Evolutionary conservation across 805 yeast species (phyloP), one percentile per base, ranked within the genome.

Genomic region (Ogataea henricii): DNA sequence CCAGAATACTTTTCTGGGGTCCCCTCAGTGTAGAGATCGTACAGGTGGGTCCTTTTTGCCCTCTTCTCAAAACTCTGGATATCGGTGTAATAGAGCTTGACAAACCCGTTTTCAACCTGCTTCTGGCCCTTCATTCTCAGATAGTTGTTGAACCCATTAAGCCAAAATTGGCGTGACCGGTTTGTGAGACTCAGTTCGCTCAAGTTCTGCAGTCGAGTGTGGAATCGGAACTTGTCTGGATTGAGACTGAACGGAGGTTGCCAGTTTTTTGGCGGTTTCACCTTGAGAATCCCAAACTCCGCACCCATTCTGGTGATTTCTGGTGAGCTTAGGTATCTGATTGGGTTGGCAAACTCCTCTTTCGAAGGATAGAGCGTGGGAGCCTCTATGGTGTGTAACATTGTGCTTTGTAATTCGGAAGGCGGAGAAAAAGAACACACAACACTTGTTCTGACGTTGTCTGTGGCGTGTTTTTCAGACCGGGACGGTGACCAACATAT

Each of bases 121-220:
- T 44, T 45, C 40, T 50, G 46, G 4, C 60, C 62, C 43, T 71
- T 68, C 79, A 80, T 78, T 55, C 70, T 70, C 54, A 77, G 62
- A 57, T 70, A 86, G 48, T 87, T 77, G 49, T 78, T 76, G 48
- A 86, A 65, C 52, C 84, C 89, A 46, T 77, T 81, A 38, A 70
- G 68, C 66, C 86, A 87, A 55, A 81, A 81, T 49, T 75, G 68
- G 40, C 91, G 69, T 27, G 85, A 78, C 52, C 95, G 70, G 48
- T 83, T 83, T 6, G 76, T 62, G 14, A 87, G 62, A 21, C 84
- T 82, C 58, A 87, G 67, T 60, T 85, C 89, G 56, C 79, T 77
- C 45, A 87, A 59, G 40, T 74, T 77, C 61, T 87, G 94, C n/a
- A 83, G 61, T 46, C 95, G 65, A 7, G 89, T 85, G 52, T 79